Evolutionary conservation across 1,284 basidiomycete species (phyloP).

Genomic region (Ganoderma sinense): DNA sequence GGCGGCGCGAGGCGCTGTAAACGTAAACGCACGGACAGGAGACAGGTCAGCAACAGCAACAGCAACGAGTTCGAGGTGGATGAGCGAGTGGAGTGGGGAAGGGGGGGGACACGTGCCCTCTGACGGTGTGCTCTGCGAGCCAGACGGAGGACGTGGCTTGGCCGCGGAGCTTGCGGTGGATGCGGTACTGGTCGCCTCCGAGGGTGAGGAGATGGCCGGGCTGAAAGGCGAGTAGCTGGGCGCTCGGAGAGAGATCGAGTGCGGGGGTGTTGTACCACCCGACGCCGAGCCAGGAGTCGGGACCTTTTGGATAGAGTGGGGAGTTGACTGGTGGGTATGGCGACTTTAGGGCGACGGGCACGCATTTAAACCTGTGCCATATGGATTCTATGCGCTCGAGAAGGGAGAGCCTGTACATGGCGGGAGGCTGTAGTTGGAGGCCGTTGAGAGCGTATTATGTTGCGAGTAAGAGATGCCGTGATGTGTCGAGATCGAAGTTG

Average conservation of each 20-base stretch:
- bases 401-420: background rate
- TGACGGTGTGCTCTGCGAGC: slow-evolving; percentile 4
- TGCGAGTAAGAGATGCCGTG: too few species aligned
- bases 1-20: background rate
- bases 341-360: background rate
- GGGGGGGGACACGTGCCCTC: background rate
- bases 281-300: background rate
- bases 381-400: background rate
- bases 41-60: too few species aligned
- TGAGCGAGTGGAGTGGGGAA: background rate
- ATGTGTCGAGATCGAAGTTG: too few species aligned
- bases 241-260: background rate
- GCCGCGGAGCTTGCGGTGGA: background rate
- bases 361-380: background rate
- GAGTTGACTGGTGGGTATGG: background rate
- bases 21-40: background rate
- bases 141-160: background rate
- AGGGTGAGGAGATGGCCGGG: slow-evolving; percentile 1
- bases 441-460: too few species aligned
- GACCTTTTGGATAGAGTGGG: background rate
- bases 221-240: background rate
- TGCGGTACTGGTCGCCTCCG: background rate
- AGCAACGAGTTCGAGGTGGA: too few species aligned
- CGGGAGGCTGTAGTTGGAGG: background rate
- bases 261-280: background rate